Evolutionary conservation across 192 early-diverging fungal genomes (phyloP).

Genomic region (Pilobolus umbonatus): DNA sequence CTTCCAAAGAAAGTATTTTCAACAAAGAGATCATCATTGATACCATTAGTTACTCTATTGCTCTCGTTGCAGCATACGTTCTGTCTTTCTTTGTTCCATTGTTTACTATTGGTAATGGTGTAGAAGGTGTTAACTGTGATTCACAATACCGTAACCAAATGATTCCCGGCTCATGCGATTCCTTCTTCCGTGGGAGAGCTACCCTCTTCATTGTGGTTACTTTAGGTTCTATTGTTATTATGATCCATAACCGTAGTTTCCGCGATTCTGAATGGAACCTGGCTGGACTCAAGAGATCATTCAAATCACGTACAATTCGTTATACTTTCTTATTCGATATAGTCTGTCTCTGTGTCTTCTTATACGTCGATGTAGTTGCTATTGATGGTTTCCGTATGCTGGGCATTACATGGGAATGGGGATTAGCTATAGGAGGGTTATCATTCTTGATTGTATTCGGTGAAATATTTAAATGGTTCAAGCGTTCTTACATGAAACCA

Average conservation of each 20-base stretch:
- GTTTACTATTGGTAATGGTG: conserved; percentile 51
- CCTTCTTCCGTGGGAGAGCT: conserved; percentile 63
- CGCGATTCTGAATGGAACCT: conserved; percentile 56
- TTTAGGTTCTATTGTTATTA: conserved; percentile 57
- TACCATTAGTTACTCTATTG: conserved; percentile 57
- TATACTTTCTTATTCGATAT: conserved; percentile 43
- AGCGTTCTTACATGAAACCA: conserved; percentile 21
- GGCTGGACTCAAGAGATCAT: conserved; percentile 37
- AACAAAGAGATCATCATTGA: conserved; percentile 67
- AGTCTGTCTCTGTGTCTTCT: conserved; percentile 45
- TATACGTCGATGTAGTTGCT: conserved; percentile 65
- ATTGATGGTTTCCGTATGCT: conserved; percentile 54
- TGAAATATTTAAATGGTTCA: conserved; percentile 59
- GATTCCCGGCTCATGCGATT: conserved; percentile 39
- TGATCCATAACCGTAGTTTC: conserved; percentile 69
- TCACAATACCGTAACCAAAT: conserved; percentile 7
- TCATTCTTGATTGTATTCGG: conserved; percentile 54
- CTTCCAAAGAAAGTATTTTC: conserved; percentile 59
- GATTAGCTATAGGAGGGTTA: conserved; percentile 48
- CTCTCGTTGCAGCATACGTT: conserved; percentile 51
- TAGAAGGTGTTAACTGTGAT: conserved; percentile 43
- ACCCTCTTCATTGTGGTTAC: conserved; percentile 39
- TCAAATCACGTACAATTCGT: conserved; percentile 45
- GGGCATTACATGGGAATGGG: conserved; percentile 71
- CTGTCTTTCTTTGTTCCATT: conserved; percentile 57